phyloP scores from a whole-genome alignment of 352 stramenopile species.

The Globisporangium polare region DNA sequence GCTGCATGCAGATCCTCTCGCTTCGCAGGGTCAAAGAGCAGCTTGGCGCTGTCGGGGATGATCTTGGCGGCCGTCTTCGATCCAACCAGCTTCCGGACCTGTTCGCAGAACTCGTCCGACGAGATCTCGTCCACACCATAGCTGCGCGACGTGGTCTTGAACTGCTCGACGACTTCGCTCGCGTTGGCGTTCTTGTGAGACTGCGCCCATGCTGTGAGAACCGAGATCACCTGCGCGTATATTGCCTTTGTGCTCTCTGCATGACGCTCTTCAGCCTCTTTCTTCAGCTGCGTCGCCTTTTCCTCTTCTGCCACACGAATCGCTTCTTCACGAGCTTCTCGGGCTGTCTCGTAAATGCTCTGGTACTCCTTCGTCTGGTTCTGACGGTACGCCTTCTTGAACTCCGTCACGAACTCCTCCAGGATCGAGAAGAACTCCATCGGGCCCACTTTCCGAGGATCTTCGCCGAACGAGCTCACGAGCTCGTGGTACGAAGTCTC shows the following conservation, averaged over 20 bases:
- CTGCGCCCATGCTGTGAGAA: constrained; percentile 56
- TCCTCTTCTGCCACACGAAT: constrained; percentile 37
- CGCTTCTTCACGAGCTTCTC: constrained; percentile 41
- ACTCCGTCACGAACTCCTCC: constrained; percentile 81
- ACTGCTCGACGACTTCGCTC: constrained; percentile 49
- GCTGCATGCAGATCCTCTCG: constrained; percentile 45
- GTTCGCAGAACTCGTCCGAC: constrained; percentile 66
- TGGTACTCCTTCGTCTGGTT: constrained; percentile 87
- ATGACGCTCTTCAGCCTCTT: constrained; percentile 53
- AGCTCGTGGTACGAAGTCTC: constrained; percentile 77
- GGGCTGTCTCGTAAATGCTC: constrained; percentile 65
- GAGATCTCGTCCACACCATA: constrained; percentile 67
- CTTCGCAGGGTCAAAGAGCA: constrained; percentile 58
- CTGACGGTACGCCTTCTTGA: constrained; percentile 86
- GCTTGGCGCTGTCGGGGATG: constrained; percentile 67
- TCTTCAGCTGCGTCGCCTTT: constrained; percentile 40
- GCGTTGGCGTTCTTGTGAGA: constrained; percentile 49
- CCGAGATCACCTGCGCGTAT: constrained; percentile 63
- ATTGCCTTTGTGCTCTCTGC: constrained; percentile 51
- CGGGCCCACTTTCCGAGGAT: constrained; percentile 72
- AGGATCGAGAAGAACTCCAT: constrained; percentile 84
- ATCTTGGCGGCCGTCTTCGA: constrained; percentile 73
- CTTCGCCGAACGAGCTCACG: constrained; percentile 80
- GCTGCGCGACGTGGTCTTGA: constrained; percentile 50
- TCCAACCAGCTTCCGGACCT: constrained; percentile 62